Evolutionary conservation across 306 rosid species (phyloP), one percentile per base, ranked within the genome.

Genomic region (Oemleria cerasiformis): DNA sequence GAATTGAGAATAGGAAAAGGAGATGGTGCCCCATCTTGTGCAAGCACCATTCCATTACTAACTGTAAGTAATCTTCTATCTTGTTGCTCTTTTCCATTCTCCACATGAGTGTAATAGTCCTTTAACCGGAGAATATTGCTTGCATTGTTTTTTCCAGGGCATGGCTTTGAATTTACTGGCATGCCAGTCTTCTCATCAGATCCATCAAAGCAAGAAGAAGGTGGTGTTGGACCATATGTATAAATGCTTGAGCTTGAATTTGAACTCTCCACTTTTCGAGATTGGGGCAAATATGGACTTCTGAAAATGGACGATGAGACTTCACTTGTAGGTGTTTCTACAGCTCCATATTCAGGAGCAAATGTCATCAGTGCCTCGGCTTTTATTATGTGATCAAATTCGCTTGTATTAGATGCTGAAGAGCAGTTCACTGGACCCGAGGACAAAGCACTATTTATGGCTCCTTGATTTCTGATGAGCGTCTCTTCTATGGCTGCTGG

Each of bases 261-360:
- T 70, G 90, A 84, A 86, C 89, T 84, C 53, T 89, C 96, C 21
- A 80, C 84, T 74, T 79, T 82, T 73, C 84, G 86, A 70, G 91
- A 87, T 68, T 84, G 81, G 21, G 98, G 98, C 74, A 83, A 67
- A 85, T 94, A 94, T 6, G 98, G 97, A 75, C 91, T 91, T 81
- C 80, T 88, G 74, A 91, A 94, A 65, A 91, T 73, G 70, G 96
- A 79, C 14, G 97, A 78, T 34, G 97, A 89, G 50, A 89, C 63
- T 79, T 88, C 95, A 82, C 88, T 87, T 20, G 85, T 62, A 65
- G 94, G 87, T 49, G 91, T 81, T 81, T 94, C 98, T 73, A 94
- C 98, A 40, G 98, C 98, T 71, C 98, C 97, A 87, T 87, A 94
- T 81, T 94, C 98, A 66, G 90, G 82, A 79, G 98, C 96, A 82